Evolutionary conservation across 2,329 filamentous ascomycete species (phyloP), one percentile per base, ranked within the genome.

Genomic region (Teratosphaeriaceae sp.): DNA sequence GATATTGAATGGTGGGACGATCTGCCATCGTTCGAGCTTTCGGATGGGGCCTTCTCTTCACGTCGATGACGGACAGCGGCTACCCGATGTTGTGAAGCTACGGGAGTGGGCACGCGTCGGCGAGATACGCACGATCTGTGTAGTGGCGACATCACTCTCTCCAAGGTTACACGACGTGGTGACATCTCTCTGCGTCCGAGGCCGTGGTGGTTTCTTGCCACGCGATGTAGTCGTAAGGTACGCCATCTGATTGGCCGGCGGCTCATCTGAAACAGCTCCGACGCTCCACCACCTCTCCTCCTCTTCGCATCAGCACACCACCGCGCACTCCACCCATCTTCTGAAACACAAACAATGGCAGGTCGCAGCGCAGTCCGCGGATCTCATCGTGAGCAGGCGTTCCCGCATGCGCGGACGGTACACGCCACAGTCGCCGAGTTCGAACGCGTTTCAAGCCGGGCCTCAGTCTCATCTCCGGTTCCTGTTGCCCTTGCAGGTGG

Each of bases 401-500:
- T 29, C 23, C 38, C 21, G 38, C 38, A 40, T 33, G 18, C 9
- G 12, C 30, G 39, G 38, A 30, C 38, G 23, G 38, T 11, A 21
- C n/a, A 41, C 16, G 27, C 23, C 38, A 30, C 38, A 5, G 2
- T 12, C 13, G 27, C 16, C 23, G 16, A 21, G 36, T 36, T 36
- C 8, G 29, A 31, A 15, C 8, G 38, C 9, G 39, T 34, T 41
- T 41, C 39, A 41, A 22, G 27, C 29, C 39, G 6, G 20, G 20
- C 26, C 26, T 23, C 38, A 30, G 26, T 31, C 38, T 30, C 26
- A 40, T 31, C 38, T 31, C 23, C 16, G 23, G n/a, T 40, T 40
- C 38, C 26, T 41, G 29, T 22, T 41, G 39, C 39, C 39, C 39
- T 33, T 41, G 39, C 39, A 41, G 39, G 5, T n/a, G 39, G 16